These are phyloP conservation scores for Peronospora farinosa DNA, from an alignment of 352 stramenopile genomes.

Conservation along the genomic window DNA sequence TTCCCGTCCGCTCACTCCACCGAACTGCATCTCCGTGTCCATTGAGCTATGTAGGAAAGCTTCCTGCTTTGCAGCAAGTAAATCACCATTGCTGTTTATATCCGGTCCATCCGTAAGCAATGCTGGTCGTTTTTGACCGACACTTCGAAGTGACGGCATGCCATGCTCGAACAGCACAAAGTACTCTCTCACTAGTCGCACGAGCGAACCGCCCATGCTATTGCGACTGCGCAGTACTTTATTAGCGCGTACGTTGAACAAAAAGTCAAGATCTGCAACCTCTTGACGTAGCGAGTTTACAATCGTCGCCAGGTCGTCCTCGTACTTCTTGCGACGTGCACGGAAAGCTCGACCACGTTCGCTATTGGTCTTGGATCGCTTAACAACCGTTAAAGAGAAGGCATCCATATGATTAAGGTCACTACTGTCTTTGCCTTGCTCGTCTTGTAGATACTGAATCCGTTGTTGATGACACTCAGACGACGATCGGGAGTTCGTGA, in stretches of 20 bases:
- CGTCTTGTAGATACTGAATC: slow-evolving; percentile 3
- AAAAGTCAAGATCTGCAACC: slow-evolving; percentile 40
- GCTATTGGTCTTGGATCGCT: slow-evolving; percentile 54
- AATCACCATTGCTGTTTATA: slow-evolving; percentile 2
- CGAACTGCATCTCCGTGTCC: slow-evolving; percentile 36
- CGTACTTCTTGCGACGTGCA: slow-evolving; percentile 43
- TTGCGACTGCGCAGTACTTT: slow-evolving; percentile 30
- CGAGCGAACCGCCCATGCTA: slow-evolving; percentile 36
- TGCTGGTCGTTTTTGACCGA: slow-evolving; percentile 31
- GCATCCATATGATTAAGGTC: not conserved
- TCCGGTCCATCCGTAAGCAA: slow-evolving; percentile 6
- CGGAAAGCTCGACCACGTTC: slow-evolving; percentile 58
- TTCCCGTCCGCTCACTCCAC: slow-evolving; percentile 16
- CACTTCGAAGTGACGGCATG: slow-evolving; percentile 22
- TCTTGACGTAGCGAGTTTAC: slow-evolving; percentile 38
- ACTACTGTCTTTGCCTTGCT: not conserved
- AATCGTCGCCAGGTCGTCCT: slow-evolving; percentile 30
- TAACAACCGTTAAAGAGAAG: not conserved
- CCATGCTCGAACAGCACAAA: slow-evolving; percentile 44
- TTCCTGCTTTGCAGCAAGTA: slow-evolving; percentile 25
- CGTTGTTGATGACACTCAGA: not conserved
- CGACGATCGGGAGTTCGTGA: slow-evolving; percentile 1
- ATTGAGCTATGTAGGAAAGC: slow-evolving; percentile 33
- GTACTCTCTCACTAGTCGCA: slow-evolving; percentile 39
- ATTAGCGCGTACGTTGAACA: slow-evolving; percentile 38